Evolutionary conservation across 371 early-diverging fungal species (phyloP).

Genomic region (Smittium culicis): DNA sequence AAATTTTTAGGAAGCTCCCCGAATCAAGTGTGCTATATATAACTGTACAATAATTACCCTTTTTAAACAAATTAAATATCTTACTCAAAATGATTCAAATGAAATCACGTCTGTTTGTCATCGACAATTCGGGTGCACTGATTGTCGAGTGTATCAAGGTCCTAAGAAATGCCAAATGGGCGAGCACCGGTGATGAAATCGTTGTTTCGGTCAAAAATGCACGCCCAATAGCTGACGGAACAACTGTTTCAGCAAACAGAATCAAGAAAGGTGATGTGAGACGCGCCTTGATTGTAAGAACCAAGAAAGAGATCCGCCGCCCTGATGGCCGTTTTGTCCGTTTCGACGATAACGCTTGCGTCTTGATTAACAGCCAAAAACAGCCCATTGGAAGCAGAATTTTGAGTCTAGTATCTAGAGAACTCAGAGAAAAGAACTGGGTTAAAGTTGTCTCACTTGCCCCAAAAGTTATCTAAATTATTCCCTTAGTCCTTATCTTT

Average conservation of each 20-base stretch:
- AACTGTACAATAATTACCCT: too few relatives aligned
- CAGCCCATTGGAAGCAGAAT: slow-evolving; percentile 91
- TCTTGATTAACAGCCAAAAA: slow-evolving; percentile 82
- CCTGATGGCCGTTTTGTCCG: slow-evolving; percentile 85
- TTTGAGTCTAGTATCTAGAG: slow-evolving; percentile 77
- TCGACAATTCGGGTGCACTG: slow-evolving; percentile 91
- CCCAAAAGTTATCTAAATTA: slow-evolving; percentile 65
- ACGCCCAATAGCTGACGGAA: slow-evolving; percentile 58
- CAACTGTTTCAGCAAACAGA: slow-evolving; percentile 44
- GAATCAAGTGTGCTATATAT: too few relatives aligned
- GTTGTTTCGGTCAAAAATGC: slow-evolving; percentile 91
- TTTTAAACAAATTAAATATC: too few relatives aligned
- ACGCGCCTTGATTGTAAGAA: slow-evolving; percentile 83
- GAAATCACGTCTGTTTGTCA: slow-evolving; percentile 70
- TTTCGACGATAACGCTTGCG: slow-evolving; percentile 95
- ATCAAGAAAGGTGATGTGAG: slow-evolving; percentile 93
- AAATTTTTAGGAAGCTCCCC: too few relatives aligned
- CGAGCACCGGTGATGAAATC: slow-evolving; percentile 84
- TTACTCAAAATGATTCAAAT: slow-evolving; percentile 55
- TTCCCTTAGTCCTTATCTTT: background rate
- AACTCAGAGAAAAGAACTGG: slow-evolving; percentile 87
- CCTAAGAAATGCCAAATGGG: slow-evolving; percentile 67
- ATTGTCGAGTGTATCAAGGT: slow-evolving; percentile 92
- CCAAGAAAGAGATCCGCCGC: slow-evolving; percentile 76
- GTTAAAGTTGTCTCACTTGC: slow-evolving; percentile 87